Conservation (phyloP, 2,329 filamentous ascomycete genomes). For the Cyanodermella asteris region DNA sequence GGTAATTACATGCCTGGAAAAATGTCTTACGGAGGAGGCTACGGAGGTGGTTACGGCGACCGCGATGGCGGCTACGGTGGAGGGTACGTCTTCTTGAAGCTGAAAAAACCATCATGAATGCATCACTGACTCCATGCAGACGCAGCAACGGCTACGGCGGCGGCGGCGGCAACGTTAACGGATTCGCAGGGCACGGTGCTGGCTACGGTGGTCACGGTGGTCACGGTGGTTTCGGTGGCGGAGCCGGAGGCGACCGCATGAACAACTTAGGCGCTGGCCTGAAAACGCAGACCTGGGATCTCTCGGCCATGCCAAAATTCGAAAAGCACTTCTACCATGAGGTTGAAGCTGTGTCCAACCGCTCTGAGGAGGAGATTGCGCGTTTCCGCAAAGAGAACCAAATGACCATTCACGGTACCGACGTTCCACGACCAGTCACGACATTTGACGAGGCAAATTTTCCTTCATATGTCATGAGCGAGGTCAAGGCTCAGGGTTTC, state of each 20-base stretch:
- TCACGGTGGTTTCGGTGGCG: slow-evolving; percentile 23
- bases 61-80: slow-evolving; percentile 20
- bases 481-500: slow-evolving; percentile 97
- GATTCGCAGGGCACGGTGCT: slow-evolving; percentile 10
- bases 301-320: slow-evolving; percentile 69
- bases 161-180: slow-evolving; percentile 12
- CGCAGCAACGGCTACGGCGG: slow-evolving; percentile 25
- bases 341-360: slow-evolving; percentile 51
- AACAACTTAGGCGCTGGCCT: slow-evolving; percentile 68
- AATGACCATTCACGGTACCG: slow-evolving; percentile 58
- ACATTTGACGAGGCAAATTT: slow-evolving; percentile 97
- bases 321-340: slow-evolving; percentile 99
- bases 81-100: slow-evolving; percentile 26
- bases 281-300: slow-evolving; percentile 75
- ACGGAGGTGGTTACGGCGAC: slow-evolving; percentile 24
- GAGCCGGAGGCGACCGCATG: slow-evolving; percentile 80
- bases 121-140: slow-evolving; percentile 26
- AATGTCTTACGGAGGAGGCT: slow-evolving; percentile 44
- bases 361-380: slow-evolving; percentile 60
- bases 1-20: slow-evolving; percentile 4
- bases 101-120: slow-evolving; percentile 21
- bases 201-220: slow-evolving; percentile 14
- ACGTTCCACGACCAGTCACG: slow-evolving; percentile 84
- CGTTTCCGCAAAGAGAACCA: slow-evolving; percentile 69
- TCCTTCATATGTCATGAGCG: slow-evolving; percentile 89